These are phyloP conservation scores for Acacia crassicarpa DNA, from an alignment of 306 rosid genomes.

Conservation along the genomic window DNA sequence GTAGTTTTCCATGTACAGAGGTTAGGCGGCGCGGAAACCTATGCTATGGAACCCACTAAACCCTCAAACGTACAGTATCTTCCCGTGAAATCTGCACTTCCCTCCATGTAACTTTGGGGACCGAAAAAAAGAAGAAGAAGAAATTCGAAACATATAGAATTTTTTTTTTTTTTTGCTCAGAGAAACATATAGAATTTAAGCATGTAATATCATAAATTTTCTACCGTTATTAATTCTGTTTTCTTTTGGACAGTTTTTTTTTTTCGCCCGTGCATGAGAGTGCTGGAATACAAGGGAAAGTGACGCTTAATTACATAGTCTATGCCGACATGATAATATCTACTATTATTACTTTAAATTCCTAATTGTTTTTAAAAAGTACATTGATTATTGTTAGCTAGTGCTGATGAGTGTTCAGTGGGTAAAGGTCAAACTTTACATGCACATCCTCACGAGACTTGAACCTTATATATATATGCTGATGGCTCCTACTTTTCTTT, in stretches of 20 bases:
- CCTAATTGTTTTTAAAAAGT: neutral
- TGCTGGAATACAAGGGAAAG: neutral
- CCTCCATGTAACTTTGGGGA: neutral
- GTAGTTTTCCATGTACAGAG: conserved; percentile 22
- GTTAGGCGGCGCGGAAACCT: conserved; percentile 31
- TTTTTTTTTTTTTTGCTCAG: too few relatives aligned
- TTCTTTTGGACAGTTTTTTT: neutral
- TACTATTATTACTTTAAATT: neutral
- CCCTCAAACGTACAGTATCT: conserved; percentile 6
- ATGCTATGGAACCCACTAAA: conserved; percentile 23
- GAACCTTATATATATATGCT: conserved; percentile 37
- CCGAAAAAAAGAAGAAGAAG: too few relatives aligned
- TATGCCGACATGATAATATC: neutral
- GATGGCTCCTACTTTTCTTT: conserved; percentile 25
- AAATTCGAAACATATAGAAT: neutral
- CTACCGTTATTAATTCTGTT: neutral
- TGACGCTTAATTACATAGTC: neutral
- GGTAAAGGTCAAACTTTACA: conserved; percentile 16
- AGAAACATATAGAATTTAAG: neutral
- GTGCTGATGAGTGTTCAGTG: too few relatives aligned
- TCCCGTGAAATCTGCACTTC: neutral
- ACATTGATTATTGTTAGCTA: neutral
- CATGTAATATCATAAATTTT: neutral
- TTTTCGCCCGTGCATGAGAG: neutral
- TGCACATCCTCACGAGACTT: conserved; percentile 51